Conservation (phyloP, 352 stramenopile species). For the Phytophthora crassamura region DNA sequence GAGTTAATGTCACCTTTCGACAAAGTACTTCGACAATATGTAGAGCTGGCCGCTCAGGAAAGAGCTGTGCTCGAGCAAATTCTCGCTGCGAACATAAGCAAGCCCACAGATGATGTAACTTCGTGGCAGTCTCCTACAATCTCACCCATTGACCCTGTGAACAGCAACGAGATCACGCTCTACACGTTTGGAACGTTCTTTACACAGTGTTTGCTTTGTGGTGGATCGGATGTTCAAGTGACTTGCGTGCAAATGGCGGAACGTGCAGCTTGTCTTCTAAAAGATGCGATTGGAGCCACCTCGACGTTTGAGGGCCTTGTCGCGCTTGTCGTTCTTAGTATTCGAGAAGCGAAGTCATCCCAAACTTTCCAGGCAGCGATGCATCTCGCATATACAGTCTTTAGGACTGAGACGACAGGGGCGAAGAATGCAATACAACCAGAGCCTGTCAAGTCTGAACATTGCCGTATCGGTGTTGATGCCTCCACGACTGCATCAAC, state of each 20-base stretch:
- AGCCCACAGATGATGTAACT: background rate
- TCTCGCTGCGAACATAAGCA: conserved; percentile 7
- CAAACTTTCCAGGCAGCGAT: conserved; percentile 48
- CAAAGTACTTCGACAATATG: conserved; percentile 17
- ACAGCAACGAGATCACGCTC: conserved; percentile 32
- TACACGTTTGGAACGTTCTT: conserved; percentile 69
- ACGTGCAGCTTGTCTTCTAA: conserved; percentile 33
- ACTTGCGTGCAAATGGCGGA: conserved; percentile 43
- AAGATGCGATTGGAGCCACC: conserved; percentile 21
- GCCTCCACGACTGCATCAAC: background rate
- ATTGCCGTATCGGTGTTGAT: background rate
- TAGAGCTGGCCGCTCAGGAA: conserved; percentile 30
- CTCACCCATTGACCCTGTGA: conserved; percentile 29
- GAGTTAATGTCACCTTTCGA: conserved; percentile 29
- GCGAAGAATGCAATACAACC: background rate
- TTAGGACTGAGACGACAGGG: conserved; percentile 20
- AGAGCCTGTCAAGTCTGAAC: background rate
- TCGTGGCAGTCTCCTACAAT: conserved; percentile 30
- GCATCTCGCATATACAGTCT: conserved; percentile 51
- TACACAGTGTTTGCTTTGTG: conserved; percentile 46
- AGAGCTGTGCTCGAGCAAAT: conserved; percentile 27
- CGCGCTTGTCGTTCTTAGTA: conserved; percentile 39
- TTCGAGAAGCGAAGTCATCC: conserved; percentile 31
- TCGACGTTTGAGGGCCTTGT: conserved; percentile 53
- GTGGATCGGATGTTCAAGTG: conserved; percentile 30